A percentile compares a stretch with the other conserved stretches of the same genome.
phyloP scores from a whole-genome alignment of 148 eudicot genomes.

The Polygonum maritimum region DNA sequence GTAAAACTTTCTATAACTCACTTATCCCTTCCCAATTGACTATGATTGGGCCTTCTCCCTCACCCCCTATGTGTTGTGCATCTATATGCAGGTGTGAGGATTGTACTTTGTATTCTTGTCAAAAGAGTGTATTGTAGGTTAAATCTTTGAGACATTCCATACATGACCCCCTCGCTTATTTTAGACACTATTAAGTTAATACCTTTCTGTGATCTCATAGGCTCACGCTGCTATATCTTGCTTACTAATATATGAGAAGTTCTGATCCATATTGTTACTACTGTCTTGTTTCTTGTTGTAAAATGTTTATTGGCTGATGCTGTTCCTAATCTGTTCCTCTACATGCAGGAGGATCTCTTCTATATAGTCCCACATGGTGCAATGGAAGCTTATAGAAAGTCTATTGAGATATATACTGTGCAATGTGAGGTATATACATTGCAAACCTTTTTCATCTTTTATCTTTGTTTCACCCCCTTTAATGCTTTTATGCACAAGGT shows the following conservation, averaged over 20 bases:
- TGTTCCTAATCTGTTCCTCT: neutral
- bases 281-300: neutral
- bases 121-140: neutral
- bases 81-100: neutral
- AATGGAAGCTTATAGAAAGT: conserved; percentile 64
- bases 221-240: neutral
- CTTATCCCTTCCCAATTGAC: neutral
- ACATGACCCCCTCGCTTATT: neutral
- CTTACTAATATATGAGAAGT: neutral
- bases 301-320: neutral
- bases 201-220: neutral
- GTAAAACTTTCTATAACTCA: conserved; percentile 10
- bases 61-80: neutral
- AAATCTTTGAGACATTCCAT: neutral
- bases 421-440: conserved; percentile 44
- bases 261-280: neutral
- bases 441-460: neutral
- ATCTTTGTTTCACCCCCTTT: neutral
- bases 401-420: conserved; percentile 52
- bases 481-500: neutral
- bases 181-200: neutral
- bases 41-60: neutral
- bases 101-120: neutral
- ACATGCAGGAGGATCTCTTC: conserved; percentile 67
- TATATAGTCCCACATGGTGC: conserved; percentile 71